These are phyloP conservation scores for Kandelia obovata DNA, from an alignment of 345 rosid species.

Conservation along the genomic window DNA sequence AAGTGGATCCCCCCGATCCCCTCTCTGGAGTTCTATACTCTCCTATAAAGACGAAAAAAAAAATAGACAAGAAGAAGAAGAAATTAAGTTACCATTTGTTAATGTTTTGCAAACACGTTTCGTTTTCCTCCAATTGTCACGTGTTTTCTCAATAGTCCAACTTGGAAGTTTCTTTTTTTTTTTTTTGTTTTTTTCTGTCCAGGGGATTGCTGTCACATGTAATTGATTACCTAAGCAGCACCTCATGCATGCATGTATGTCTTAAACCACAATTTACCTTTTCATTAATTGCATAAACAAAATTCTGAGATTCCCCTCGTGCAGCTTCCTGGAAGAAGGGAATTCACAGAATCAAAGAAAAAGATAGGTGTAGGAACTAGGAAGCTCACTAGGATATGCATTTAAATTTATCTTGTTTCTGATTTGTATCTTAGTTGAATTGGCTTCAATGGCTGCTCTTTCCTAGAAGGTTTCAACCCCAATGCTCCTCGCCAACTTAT, in stretches of 20 bases:
- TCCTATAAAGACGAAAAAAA: too few relatives aligned
- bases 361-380: not conserved
- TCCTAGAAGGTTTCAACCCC: constrained; percentile 24
- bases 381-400: constrained; percentile 21
- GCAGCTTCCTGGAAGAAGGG: constrained; percentile 61
- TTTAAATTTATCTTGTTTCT: not conserved
- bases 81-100: too few relatives aligned
- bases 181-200: too few relatives aligned
- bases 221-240: not conserved
- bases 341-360: constrained; percentile 2
- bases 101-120: too few relatives aligned
- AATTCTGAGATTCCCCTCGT: constrained; percentile 5
- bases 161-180: too few relatives aligned
- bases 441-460: constrained; percentile 19
- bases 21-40: too few relatives aligned
- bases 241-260: not conserved
- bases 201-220: not conserved
- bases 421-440: constrained; percentile 7
- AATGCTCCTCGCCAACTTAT: constrained; percentile 1
- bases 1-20: too few relatives aligned
- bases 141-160: too few relatives aligned
- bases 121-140: too few relatives aligned
- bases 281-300: not conserved
- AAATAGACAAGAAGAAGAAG: too few relatives aligned
- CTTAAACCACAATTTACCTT: too few relatives aligned